A percentile compares a stretch with the other conserved stretches of the same genome.
phyloP scores from a whole-genome alignment of 352 stramenopile genomes.

The Globisporangium ultimum region DNA sequence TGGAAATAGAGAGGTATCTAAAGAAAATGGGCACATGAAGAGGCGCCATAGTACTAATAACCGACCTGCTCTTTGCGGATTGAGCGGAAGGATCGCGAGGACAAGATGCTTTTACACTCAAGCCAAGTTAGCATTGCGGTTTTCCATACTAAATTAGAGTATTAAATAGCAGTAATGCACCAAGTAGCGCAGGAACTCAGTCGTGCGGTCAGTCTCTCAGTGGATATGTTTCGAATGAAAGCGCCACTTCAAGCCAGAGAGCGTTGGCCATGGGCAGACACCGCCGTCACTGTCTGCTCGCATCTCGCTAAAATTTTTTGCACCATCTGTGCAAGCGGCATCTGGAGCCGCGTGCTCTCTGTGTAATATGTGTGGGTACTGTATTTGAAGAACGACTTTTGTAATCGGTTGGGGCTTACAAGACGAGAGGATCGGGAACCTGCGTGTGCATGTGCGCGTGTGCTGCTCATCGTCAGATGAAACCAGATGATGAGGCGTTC shows the following conservation, averaged over 20 bases:
- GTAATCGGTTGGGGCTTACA: neutral
- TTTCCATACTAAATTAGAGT: too few relatives aligned
- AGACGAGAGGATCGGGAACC: neutral
- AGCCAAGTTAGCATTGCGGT: too few relatives aligned
- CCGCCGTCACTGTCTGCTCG: neutral
- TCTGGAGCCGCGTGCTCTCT: neutral
- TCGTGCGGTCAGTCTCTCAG: neutral
- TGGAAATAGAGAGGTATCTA: too few relatives aligned
- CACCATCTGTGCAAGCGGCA: neutral
- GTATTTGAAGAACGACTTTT: neutral
- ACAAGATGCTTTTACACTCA: too few relatives aligned
- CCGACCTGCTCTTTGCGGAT: neutral
- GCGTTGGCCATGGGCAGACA: neutral
- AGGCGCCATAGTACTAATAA: neutral
- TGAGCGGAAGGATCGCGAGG: neutral
- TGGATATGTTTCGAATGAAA: slow-evolving; percentile 1
- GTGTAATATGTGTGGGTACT: too few relatives aligned
- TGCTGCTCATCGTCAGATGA: neutral
- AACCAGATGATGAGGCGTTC: too few relatives aligned
- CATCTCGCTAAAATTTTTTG: neutral
- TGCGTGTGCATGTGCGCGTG: neutral
- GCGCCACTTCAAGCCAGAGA: neutral
- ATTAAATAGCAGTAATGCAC: too few relatives aligned
- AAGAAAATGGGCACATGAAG: neutral
- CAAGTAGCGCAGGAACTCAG: too few relatives aligned